Base-by-base conservation (phyloP, 169 alveolate species). In the Blepharisma undulans region DNA sequence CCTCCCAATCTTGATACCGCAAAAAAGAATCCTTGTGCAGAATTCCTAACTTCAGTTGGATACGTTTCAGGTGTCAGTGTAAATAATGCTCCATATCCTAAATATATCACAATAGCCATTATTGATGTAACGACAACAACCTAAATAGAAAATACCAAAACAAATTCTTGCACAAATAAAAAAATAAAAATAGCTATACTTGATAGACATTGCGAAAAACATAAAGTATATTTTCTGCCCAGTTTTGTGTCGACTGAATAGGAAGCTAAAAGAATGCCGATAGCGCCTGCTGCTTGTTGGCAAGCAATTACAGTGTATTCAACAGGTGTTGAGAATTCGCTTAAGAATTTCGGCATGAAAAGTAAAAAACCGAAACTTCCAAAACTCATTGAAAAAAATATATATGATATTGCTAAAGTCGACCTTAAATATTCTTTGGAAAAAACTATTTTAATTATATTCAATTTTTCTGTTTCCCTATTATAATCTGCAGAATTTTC, bases 31-130 rank as follows among this genome's bases (percentile, higher is more conserved):
- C 89, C 89, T 19, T n/a, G 22, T 59, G 14, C 89, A 5, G 33
- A 19, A 48, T 82, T 82, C 18, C 89, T 32, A 30, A 82, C 77
- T 36, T 82, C 89, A 33, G 77, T 48, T 10, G 77, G 30, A 48
- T 82, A 82, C 4, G 78, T n/a, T 30, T 82, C 89, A 19, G 89
- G 89, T 6, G 77, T 48, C 22, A 82, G 30, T n/a, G 89, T 82
- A 48, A 22, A 82, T 21, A 59, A 21, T 32, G 89, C 89, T 34
- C 66, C 29, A 33, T 22, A 82, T 34, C 89, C 77, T 76, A 82
- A 29, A 4, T n/a, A n/a, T 76, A n/a, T 22, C 7, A 82, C 27
- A 48, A 59, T 5, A 76, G 30, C 48, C n/a, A 36, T 30, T 5
- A 82, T 6, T 19, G 89, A 82, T 19, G 78, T 34, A 82, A 30